Percentiles rank a stretch among this genome's conserved stretches.
Conservation (phyloP, 108 stramenopile species). For the Parietichytrium sp. region DNA sequence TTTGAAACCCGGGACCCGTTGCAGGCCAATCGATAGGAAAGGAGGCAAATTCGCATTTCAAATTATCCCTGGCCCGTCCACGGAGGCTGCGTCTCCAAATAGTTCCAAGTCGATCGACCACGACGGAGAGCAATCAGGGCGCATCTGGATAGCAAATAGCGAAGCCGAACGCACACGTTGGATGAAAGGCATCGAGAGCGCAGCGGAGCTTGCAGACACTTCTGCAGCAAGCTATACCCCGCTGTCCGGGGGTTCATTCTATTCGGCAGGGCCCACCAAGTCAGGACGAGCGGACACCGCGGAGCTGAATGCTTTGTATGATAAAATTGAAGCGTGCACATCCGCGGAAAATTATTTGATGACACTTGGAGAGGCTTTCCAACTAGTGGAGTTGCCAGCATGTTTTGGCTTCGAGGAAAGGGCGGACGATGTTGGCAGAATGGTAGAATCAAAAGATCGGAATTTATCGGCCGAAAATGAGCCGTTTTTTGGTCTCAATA, state of each 20-base stretch:
- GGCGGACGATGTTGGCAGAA: background rate
- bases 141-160: background rate
- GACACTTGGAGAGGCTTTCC: no score
- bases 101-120: background rate
- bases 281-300: background rate
- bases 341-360: no score
- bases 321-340: no score
- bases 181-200: slow-evolving; percentile 16
- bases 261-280: no score
- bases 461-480: background rate
- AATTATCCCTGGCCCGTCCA: background rate
- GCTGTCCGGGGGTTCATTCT: background rate
- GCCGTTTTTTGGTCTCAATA: background rate
- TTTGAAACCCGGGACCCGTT: background rate
- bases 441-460: background rate
- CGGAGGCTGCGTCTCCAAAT: background rate
- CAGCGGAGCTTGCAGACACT: background rate
- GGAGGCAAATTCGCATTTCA: slow-evolving; percentile 8
- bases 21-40: slow-evolving; percentile 6
- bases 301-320: slow-evolving; percentile 1
- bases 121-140: no score
- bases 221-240: no score
- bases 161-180: slow-evolving; percentile 27
- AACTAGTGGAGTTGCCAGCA: background rate
- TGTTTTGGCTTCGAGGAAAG: background rate